A percentile compares a stretch with the other conserved stretches of the same genome.
Conservation (phyloP, 2,329 filamentous ascomycete genomes). For the Neofusicoccum cordaticola region DNA sequence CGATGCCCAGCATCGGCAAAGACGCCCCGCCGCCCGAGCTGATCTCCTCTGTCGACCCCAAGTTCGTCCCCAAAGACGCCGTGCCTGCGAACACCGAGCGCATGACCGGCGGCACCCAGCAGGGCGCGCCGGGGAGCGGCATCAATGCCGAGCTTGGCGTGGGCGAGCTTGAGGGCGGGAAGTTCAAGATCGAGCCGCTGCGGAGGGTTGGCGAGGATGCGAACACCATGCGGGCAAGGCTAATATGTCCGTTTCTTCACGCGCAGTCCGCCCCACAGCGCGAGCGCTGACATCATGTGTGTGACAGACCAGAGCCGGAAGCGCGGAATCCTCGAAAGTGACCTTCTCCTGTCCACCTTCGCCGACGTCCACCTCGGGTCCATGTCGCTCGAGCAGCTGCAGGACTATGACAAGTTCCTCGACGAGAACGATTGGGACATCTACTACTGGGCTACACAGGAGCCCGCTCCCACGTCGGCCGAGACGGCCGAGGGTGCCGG, state of each 20-base stretch:
- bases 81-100: slow-evolving; percentile 62
- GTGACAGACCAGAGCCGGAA: slow-evolving; percentile 90
- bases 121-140: slow-evolving; percentile 48
- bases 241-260: slow-evolving; percentile 60
- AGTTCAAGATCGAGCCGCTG: slow-evolving; percentile 87
- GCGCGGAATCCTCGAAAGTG: slow-evolving; percentile 90
- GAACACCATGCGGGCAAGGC: slow-evolving; percentile 81
- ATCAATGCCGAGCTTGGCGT: slow-evolving; percentile 62
- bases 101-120: slow-evolving; percentile 64
- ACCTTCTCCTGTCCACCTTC: slow-evolving; percentile 94
- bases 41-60: slow-evolving; percentile 54
- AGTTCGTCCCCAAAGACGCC: slow-evolving; percentile 58
- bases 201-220: slow-evolving; percentile 78
- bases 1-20: slow-evolving; percentile 59
- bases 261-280: slow-evolving; percentile 1
- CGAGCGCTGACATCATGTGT: neutral
- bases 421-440: slow-evolving; percentile 99
- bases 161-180: slow-evolving; percentile 82
- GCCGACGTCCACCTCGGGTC: slow-evolving; percentile 71
- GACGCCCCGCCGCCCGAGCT: slow-evolving; percentile 60
- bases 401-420: slow-evolving; percentile 86
- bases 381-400: slow-evolving; percentile 72
- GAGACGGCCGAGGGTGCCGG: slow-evolving; percentile 55
- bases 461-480: slow-evolving; percentile 59
- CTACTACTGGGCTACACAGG: slow-evolving; percentile 98